phyloP scores from a whole-genome alignment of 2,329 filamentous ascomycete genomes.

The Gaeumannomyces sp. region DNA sequence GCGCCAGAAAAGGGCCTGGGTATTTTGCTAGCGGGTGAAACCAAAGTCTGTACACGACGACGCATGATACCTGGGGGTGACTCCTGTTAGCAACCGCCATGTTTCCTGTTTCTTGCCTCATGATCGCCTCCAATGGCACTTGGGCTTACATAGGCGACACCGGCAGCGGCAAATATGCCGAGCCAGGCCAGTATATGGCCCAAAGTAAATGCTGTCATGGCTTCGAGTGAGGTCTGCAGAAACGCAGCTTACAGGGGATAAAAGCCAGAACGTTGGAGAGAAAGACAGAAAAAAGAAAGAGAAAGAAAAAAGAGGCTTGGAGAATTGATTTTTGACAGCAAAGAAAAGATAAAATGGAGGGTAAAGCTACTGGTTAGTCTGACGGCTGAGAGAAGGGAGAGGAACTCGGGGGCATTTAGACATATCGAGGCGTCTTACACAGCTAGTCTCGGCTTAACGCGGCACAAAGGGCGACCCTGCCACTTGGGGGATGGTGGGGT shows the following conservation, averaged over 20 bases:
- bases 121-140: neutral
- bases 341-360: neutral
- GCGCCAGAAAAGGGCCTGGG: slow-evolving; percentile 57
- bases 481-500: neutral
- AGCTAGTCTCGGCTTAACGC: neutral
- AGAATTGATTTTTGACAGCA: no score
- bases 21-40: slow-evolving; percentile 61
- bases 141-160: slow-evolving; percentile 34
- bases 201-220: slow-evolving; percentile 19
- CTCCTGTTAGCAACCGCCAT: neutral
- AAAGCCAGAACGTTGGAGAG: neutral
- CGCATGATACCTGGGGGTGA: slow-evolving; percentile 18
- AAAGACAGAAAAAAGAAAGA: neutral
- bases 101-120: no score
- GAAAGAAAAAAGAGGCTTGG: neutral
- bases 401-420: neutral
- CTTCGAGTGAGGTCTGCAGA: neutral
- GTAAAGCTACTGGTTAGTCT: neutral
- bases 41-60: slow-evolving; percentile 51
- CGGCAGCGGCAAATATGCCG: slow-evolving; percentile 28
- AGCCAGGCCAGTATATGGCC: slow-evolving; percentile 35
- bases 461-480: neutral
- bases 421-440: neutral
- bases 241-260: neutral
- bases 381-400: neutral